Conservation (phyloP, 2,329 filamentous ascomycete genomes). For the Fusarium sp. region DNA sequence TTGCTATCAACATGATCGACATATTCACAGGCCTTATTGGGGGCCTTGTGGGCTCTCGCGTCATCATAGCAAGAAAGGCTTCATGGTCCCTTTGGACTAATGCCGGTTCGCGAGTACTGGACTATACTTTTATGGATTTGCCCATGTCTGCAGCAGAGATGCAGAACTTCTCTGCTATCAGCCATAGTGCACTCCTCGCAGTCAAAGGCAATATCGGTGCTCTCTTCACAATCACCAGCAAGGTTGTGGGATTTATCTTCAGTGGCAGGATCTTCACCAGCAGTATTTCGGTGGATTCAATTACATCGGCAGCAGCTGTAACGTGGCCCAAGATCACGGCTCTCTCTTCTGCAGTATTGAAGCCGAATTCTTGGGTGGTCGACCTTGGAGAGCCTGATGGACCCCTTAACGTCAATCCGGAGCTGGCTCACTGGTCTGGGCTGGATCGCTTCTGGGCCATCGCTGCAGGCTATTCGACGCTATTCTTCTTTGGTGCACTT, state of each 20-base stretch:
- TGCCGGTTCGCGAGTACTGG: conserved; percentile 58
- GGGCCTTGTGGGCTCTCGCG: conserved; percentile 42
- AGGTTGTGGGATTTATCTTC: conserved; percentile 55
- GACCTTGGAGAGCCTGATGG: conserved; percentile 58
- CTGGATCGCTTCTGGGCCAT: conserved; percentile 77
- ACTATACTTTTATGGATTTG: conserved; percentile 60
- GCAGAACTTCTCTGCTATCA: conserved; percentile 79
- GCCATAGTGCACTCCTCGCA: conserved; percentile 72
- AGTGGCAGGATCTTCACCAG: conserved; percentile 51
- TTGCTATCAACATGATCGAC: conserved; percentile 52
- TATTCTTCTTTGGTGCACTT: conserved; percentile 77
- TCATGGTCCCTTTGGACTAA: conserved; percentile 55
- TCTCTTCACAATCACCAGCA: conserved; percentile 52
- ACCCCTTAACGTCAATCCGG: conserved; percentile 58
- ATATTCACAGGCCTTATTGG: conserved; percentile 49
- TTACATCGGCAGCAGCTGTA: conserved; percentile 11
- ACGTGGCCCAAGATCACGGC: conserved; percentile 30
- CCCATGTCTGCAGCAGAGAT: conserved; percentile 69
- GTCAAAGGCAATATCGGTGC: conserved; percentile 64
- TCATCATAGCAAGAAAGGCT: conserved; percentile 48
- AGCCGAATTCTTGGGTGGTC: conserved; percentile 67
- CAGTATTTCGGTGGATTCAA: conserved; percentile 13
- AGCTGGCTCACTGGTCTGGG: conserved; percentile 73
- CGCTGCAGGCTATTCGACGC: conserved; percentile 79
- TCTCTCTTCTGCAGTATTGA: conserved; percentile 46